phyloP scores from a whole-genome alignment of 495 filamentous ascomycete genomes.

The Tuber microsphaerosporum region DNA sequence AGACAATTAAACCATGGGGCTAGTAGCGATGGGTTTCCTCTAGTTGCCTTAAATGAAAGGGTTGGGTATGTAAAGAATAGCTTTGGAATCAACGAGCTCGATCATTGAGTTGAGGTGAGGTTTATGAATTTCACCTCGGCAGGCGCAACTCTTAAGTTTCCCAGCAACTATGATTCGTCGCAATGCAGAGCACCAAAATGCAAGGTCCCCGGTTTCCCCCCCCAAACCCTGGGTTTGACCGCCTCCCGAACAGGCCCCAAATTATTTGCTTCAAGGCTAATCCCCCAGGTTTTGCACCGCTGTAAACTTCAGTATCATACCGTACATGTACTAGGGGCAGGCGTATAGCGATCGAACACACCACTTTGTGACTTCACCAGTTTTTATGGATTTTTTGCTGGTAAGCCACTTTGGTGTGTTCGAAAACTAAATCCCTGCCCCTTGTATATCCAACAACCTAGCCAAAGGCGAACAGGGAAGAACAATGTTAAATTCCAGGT shows the following conservation, averaged over 20 bases:
- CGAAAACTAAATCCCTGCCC: no score
- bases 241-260: background rate
- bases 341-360: no score
- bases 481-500: background rate
- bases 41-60: background rate
- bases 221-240: background rate
- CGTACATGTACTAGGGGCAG: background rate
- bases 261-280: background rate
- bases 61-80: background rate
- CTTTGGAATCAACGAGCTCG: background rate
- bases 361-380: no score
- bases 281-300: background rate
- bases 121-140: background rate
- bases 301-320: background rate
- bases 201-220: background rate
- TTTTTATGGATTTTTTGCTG: no score
- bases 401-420: no score
- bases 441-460: background rate
- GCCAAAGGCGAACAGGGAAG: background rate
- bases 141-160: background rate
- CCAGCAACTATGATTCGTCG: background rate
- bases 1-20: background rate
- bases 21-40: background rate
- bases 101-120: background rate
- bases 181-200: background rate